Base-by-base conservation (phyloP, 2,329 filamentous ascomycete genomes). In the Aspergillus tubingensis region DNA sequence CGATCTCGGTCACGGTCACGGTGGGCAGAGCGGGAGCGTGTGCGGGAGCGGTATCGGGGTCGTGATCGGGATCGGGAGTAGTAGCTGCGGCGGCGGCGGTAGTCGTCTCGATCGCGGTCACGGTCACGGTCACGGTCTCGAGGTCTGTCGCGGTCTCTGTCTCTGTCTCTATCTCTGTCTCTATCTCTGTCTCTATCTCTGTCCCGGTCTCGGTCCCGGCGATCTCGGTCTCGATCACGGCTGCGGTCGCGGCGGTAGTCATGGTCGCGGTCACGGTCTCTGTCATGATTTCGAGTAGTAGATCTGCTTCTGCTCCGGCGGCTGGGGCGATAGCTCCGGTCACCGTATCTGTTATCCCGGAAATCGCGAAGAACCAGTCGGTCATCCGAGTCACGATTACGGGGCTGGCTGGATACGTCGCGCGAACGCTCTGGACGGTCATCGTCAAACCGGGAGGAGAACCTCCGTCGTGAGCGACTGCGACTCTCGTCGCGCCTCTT, bases 301-400 rank as follows among this genome's bases (percentile, higher is more conserved):
- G 74, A 76, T 59, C 72, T 67, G 57, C 76, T 78, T 36, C 72
- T 71, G 59, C 74, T 77, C 38, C 73, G 72, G 58, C 70, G 70
- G 48, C 54, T 61, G 41, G 72, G 74, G 36, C 75, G 69, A 60
- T 74, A 77, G 63, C 70, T 71, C 60, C 67, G 64, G 54, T 74
- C 71, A 43, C 68, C 68, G 23, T 64, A 69, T 50, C 69, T 66
- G 25, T 71, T 69, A 38, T 63, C 59, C 27, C 69, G 70, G 62
- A 68, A 74, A 54, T 70, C 72, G 47, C 71, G 73, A 57, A 71
- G 68, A 17, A 68, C 61, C 48, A 70, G 68, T 32, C 69, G 71
- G n/a, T 74, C 73, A 41, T 76, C 73, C 30, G 67, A 59, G 17
- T 71, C 68, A 43, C 76, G 72, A 25, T 76, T 74, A 38, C 72